Conservation (phyloP, 2,329 filamentous ascomycete genomes). For the Scedosporium minutisporum region DNA sequence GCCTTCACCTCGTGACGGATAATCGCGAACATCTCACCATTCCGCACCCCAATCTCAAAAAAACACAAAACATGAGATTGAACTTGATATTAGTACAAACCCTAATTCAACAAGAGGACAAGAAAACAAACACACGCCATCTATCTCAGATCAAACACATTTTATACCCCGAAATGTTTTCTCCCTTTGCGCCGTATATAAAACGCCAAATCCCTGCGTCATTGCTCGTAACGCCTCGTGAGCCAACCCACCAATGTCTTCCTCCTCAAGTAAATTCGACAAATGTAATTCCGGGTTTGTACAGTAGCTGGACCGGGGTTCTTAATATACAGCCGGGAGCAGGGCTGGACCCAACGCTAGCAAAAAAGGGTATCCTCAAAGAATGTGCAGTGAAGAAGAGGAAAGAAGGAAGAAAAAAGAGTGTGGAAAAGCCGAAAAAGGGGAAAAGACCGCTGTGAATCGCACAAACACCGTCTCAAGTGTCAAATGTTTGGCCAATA, state of each 20-base stretch:
- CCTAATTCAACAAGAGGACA: neutral
- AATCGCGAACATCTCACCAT: too few relatives aligned
- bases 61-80: neutral
- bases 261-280: too few relatives aligned
- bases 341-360: neutral
- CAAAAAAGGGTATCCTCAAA: neutral
- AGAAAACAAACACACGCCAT: neutral
- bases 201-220: neutral
- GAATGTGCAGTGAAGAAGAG: neutral
- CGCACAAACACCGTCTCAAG: neutral
- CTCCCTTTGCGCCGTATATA: neutral
- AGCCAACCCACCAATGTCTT: too few relatives aligned
- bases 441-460: neutral
- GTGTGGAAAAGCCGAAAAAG: neutral
- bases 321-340: neutral
- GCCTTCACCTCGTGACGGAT: too few relatives aligned
- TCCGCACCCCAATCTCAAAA: neutral
- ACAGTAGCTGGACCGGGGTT: too few relatives aligned
- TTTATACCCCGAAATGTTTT: neutral
- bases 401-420: constrained; percentile 1
- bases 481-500: constrained; percentile 19
- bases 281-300: too few relatives aligned
- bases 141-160: neutral
- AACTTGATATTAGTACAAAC: neutral
- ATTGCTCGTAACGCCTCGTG: neutral